These are phyloP conservation scores for Giardia muris DNA, from an alignment of 208 protist genomes.

Conservation along the genomic window DNA sequence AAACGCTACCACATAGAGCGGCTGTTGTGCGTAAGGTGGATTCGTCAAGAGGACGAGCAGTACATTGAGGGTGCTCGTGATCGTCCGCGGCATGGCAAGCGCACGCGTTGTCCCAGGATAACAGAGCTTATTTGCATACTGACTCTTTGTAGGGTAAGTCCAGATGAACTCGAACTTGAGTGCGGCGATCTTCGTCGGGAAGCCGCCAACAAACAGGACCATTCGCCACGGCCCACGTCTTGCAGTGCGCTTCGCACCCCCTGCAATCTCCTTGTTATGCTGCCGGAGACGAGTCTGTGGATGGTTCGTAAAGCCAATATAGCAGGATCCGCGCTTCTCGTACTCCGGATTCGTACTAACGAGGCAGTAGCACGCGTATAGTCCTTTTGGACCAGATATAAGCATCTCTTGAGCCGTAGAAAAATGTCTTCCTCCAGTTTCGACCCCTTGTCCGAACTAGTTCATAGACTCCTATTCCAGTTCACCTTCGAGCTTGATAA, in stretches of 20 bases:
- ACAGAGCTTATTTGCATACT: background rate
- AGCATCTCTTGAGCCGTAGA: background rate
- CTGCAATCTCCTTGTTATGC: constrained; percentile 10
- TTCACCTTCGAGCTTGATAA: no score
- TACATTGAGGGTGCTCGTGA: background rate
- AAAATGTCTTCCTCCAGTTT: no score
- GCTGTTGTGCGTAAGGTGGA: background rate
- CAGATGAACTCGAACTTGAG: constrained; percentile 26
- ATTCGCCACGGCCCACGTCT: constrained; percentile 11
- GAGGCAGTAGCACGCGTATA: background rate
- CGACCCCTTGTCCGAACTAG: no score
- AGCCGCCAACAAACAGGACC: constrained; percentile 5
- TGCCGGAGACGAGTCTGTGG: background rate
- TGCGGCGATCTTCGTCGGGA: background rate
- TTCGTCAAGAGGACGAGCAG: background rate
- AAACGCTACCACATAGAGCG: background rate
- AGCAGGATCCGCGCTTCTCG: background rate
- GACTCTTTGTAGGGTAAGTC: background rate
- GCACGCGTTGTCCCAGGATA: background rate
- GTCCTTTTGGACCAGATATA: background rate
- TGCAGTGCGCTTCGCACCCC: background rate
- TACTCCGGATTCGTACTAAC: background rate
- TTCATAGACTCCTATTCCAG: no score
- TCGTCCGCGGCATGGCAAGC: background rate
- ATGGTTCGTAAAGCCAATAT: constrained; percentile 10